Percentiles rank a stretch among this genome's conserved stretches.
Conservation (phyloP, 1,284 basidiomycete species). For the Ceratobasidium sp. region DNA sequence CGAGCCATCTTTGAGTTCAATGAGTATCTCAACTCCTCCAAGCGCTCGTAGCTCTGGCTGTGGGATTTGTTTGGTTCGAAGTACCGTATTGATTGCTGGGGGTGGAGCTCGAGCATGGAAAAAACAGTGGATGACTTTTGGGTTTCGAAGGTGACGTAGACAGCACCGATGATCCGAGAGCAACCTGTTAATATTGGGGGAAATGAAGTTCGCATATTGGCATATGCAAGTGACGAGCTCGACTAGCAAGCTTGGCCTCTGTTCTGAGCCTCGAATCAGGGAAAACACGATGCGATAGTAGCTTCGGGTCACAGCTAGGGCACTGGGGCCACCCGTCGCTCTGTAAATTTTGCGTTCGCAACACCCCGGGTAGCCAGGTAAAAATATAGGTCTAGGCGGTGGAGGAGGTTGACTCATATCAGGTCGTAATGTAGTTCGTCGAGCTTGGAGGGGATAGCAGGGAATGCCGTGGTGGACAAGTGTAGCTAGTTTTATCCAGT, state of each 20-base stretch:
- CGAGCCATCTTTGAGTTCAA: neutral
- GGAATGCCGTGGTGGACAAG: too few relatives aligned
- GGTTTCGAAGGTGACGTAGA: neutral
- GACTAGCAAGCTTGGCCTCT: neutral
- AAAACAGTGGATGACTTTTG: neutral
- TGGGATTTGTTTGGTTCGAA: too few relatives aligned
- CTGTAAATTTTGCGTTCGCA: too few relatives aligned
- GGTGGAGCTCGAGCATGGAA: neutral
- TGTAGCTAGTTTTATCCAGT: too few relatives aligned
- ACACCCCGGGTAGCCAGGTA: too few relatives aligned
- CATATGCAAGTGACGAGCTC: neutral
- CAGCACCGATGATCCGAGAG: neutral
- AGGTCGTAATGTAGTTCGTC: too few relatives aligned
- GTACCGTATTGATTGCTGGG: neutral
- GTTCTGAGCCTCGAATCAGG: neutral
- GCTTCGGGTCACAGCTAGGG: neutral
- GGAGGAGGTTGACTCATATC: too few relatives aligned
- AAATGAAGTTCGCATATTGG: neutral
- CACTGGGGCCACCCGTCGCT: too few relatives aligned
- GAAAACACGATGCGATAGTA: conserved; percentile 1
- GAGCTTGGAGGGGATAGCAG: too few relatives aligned
- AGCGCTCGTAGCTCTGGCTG: too few relatives aligned
- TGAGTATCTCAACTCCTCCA: neutral
- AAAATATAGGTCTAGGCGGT: too few relatives aligned
- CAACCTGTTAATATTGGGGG: neutral